These are phyloP conservation scores for Neurospora terricola DNA, from an alignment of 495 filamentous ascomycete genomes.

Conservation along the genomic window DNA sequence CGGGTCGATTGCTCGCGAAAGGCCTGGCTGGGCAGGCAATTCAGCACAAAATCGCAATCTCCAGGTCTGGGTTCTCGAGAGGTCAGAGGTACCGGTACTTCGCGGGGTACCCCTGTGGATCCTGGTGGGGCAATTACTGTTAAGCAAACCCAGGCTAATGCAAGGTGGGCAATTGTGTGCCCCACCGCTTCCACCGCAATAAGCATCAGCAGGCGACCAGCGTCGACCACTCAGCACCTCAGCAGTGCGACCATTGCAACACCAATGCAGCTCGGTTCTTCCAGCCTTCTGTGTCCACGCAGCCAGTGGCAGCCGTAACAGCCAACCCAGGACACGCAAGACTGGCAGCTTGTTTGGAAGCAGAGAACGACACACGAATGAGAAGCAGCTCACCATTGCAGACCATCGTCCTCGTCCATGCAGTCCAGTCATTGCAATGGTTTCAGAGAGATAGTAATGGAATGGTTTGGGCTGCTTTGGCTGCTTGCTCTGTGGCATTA, in stretches of 20 bases:
- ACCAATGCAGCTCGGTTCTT: neutral
- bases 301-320: neutral
- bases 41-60: neutral
- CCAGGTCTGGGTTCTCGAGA: slow-evolving; percentile 17
- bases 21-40: neutral
- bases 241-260: too few species aligned
- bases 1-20: slow-evolving; percentile 12
- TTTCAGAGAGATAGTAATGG: neutral
- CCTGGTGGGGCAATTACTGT: neutral
- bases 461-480: neutral
- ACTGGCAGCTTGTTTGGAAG: neutral
- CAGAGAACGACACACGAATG: neutral
- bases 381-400: neutral
- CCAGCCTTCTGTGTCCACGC: neutral
- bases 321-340: neutral
- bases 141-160: slow-evolving; percentile 1
- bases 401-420: neutral
- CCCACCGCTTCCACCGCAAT: too few species aligned
- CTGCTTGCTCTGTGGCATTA: neutral
- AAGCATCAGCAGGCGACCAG: too few species aligned
- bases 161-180: slow-evolving; percentile 1
- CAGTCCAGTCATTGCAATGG: neutral
- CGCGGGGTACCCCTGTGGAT: slow-evolving; percentile 2
- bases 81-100: slow-evolving; percentile 24
- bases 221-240: too few species aligned